These are phyloP conservation scores for Taiozyma onychis DNA, from an alignment of 1,139 yeast genomes.

Conservation along the genomic window DNA sequence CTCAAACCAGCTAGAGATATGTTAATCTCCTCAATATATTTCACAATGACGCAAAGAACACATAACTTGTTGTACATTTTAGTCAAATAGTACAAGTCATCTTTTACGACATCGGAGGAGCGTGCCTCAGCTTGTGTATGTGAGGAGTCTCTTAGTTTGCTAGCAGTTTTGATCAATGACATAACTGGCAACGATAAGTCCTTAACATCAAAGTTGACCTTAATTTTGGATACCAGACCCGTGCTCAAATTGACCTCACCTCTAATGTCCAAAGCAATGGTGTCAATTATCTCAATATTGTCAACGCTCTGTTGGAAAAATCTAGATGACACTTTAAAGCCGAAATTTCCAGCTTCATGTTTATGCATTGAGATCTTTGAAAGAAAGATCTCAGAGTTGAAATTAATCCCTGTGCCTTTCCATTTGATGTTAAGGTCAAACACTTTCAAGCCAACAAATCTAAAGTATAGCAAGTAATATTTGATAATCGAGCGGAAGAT, in stretches of 20 bases:
- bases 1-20: slow-evolving; percentile 15
- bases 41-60: slow-evolving; percentile 8
- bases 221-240: slow-evolving; percentile 22
- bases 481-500: slow-evolving; percentile 13
- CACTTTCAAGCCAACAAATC: slow-evolving; percentile 19
- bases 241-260: slow-evolving; percentile 19
- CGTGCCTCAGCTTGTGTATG: background rate
- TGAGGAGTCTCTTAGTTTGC: background rate
- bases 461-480: slow-evolving; percentile 17
- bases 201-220: slow-evolving; percentile 16
- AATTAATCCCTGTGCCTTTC: slow-evolving; percentile 3
- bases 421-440: slow-evolving; percentile 8
- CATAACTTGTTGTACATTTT: slow-evolving; percentile 10
- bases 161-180: slow-evolving; percentile 12
- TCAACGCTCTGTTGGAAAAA: slow-evolving; percentile 15
- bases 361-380: slow-evolving; percentile 14
- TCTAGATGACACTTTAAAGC: slow-evolving; percentile 7
- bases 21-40: slow-evolving; percentile 13
- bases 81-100: slow-evolving; percentile 12
- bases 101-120: background rate
- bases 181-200: slow-evolving; percentile 21
- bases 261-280: slow-evolving; percentile 12
- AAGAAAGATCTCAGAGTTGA: slow-evolving; percentile 10
- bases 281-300: slow-evolving; percentile 16
- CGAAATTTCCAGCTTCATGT: slow-evolving; percentile 3